phyloP scores from a whole-genome alignment of 257 asterid species.

The Eustoma russellianum region DNA sequence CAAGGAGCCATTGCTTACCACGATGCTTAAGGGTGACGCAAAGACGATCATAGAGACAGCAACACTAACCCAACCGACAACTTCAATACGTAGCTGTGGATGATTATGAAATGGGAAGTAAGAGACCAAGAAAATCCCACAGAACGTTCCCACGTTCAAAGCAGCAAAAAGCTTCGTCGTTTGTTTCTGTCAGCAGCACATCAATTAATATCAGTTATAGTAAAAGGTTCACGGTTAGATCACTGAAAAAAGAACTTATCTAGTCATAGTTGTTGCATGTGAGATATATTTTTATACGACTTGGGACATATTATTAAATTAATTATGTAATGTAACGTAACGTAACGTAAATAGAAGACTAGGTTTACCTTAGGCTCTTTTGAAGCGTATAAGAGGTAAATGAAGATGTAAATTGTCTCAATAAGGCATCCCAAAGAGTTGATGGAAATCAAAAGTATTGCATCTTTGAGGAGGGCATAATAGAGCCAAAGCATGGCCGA shows the following conservation, averaged over 20 bases:
- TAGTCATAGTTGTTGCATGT: too few species aligned
- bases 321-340: too few species aligned
- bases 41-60: slow-evolving; percentile 26
- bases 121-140: slow-evolving; percentile 12
- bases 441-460: slow-evolving; percentile 50
- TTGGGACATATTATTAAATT: too few species aligned
- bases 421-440: slow-evolving; percentile 57
- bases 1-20: slow-evolving; percentile 32
- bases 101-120: slow-evolving; percentile 16
- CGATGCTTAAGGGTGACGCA: slow-evolving; percentile 35
- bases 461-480: slow-evolving; percentile 53
- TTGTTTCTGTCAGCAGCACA: slow-evolving; percentile 25
- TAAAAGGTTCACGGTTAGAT: too few species aligned
- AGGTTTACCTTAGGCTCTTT: slow-evolving; percentile 36
- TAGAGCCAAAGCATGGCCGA: slow-evolving; percentile 72
- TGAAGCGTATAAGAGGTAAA: slow-evolving; percentile 45
- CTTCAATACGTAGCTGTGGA: slow-evolving; percentile 17
- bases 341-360: neutral
- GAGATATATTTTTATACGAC: too few species aligned
- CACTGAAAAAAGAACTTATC: too few species aligned
- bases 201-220: too few species aligned
- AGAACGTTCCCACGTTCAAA: slow-evolving; percentile 22
- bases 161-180: slow-evolving; percentile 10
- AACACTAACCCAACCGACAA: slow-evolving; percentile 43
- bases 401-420: slow-evolving; percentile 43